Evolutionary conservation across 2,329 filamentous ascomycete genomes (phyloP).

Genomic region (Aspergillus nomiae): DNA sequence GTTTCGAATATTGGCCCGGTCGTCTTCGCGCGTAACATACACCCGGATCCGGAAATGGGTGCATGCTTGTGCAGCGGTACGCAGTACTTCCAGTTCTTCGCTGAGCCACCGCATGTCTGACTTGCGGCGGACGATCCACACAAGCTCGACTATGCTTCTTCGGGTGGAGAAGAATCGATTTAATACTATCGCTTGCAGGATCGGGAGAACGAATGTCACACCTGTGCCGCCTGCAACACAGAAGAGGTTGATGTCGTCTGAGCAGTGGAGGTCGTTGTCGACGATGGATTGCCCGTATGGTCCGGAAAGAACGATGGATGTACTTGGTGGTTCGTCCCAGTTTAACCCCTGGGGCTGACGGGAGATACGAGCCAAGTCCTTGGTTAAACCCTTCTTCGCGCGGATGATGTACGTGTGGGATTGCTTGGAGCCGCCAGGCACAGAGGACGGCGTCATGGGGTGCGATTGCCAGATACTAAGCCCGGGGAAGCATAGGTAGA

Average conservation of each 20-base stretch:
- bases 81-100: constrained; percentile 57
- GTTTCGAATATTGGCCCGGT: constrained; percentile 1
- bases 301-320: constrained; percentile 58
- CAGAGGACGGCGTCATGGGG: constrained; percentile 66
- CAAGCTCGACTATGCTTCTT: constrained; percentile 57
- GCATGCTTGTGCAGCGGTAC: constrained; percentile 38
- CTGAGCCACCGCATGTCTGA: constrained; percentile 61
- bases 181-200: constrained; percentile 43
- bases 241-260: constrained; percentile 47
- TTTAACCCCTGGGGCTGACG: constrained; percentile 27
- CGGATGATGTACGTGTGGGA: constrained; percentile 46
- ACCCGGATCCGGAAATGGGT: constrained; percentile 54
- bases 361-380: constrained; percentile 26
- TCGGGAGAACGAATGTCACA: constrained; percentile 59
- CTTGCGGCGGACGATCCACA: constrained; percentile 64
- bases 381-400: constrained; percentile 47
- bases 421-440: constrained; percentile 44
- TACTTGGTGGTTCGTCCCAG: neutral
- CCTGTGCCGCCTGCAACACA: constrained; percentile 61
- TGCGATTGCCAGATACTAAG: constrained; percentile 72
- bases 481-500: constrained; percentile 68
- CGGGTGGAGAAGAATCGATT: constrained; percentile 10
- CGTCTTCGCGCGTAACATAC: constrained; percentile 60
- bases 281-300: constrained; percentile 61
- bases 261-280: constrained; percentile 41